A percentile compares a stretch with the other conserved stretches of the same genome.
Conservation (phyloP, 352 stramenopile genomes). For the Globisporangium alternatum region DNA sequence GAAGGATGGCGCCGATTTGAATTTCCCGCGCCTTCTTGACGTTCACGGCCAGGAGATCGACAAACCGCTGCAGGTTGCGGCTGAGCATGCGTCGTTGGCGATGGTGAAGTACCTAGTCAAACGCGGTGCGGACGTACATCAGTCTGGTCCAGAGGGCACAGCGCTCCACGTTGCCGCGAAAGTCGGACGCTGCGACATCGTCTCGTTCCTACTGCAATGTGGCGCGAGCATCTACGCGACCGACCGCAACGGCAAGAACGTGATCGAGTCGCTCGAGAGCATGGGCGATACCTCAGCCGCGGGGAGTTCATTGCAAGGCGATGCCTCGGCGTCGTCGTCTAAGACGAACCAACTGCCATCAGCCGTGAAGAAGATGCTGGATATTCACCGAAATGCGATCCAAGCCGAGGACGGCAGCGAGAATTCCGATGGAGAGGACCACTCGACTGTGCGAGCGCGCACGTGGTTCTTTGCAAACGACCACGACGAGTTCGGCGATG, state of each 20-base stretch:
- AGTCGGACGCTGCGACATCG: conserved; percentile 64
- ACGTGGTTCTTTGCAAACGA: conserved; percentile 46
- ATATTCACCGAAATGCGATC: conserved; percentile 37
- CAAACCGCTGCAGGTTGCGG: conserved; percentile 64
- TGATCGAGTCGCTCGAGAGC: conserved; percentile 39
- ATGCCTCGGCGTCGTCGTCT: background rate
- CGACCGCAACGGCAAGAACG: conserved; percentile 49
- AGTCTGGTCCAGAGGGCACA: conserved; percentile 45
- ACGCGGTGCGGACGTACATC: conserved; percentile 65
- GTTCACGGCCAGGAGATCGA: conserved; percentile 51
- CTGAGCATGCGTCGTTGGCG: conserved; percentile 50
- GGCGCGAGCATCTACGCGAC: conserved; percentile 53
- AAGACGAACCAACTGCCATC: conserved; percentile 17
- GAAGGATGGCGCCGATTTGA: conserved; percentile 75
- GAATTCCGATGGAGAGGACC: conserved; percentile 41
- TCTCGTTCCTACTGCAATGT: conserved; percentile 75
- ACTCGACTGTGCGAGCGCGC: conserved; percentile 18
- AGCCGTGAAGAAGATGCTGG: conserved; percentile 52
- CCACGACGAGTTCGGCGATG: conserved; percentile 40
- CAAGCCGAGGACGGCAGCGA: conserved; percentile 44
- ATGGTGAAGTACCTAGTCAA: conserved; percentile 84
- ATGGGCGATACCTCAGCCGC: background rate
- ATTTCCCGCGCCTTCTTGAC: conserved; percentile 49
- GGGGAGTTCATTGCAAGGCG: background rate
- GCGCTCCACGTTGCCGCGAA: conserved; percentile 65